Evolutionary conservation across 768 basidiomycete species (phyloP), one percentile per base, ranked within the genome.

Genomic region (Phaffia tasmanica): DNA sequence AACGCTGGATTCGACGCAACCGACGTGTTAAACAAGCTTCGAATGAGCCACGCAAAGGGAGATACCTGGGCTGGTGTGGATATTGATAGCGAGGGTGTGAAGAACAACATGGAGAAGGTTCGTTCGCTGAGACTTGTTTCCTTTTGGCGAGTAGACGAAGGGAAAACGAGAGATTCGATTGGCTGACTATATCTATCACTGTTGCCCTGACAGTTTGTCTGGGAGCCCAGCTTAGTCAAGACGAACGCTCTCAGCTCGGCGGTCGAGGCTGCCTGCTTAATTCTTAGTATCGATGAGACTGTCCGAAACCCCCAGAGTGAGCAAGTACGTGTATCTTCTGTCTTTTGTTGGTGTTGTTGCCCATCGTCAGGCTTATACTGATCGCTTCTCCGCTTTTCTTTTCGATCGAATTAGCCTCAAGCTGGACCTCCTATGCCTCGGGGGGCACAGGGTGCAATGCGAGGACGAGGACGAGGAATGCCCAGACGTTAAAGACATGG

Each of bases 1-100:
- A 99, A 99, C 73, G 95, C 95, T 11, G 95, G 95, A 25, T 79
- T 98, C 35, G 95, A 99, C 77, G 92, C 95, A 1, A 98, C 93
- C 6, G 95, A 98, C 74, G 85, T 98, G 64, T 80, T 99, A 55
- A 98, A 98, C 79, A 95, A 95, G 76, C 83, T 99, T 63, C 86
- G 95, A 62, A 97, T 95, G 90, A 85, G 86, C 71, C 93, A 98
- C 74, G 90, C 91, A 0, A 83, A 83, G 65, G 89, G 88, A 19
- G 86, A 89, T 63, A 71, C 71, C 4, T 97, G 92, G 92, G 86
- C 82, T 55, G 95, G 95, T 68, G 92, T 98, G 18, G 92, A 95
- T 71, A 90, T 99, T 30, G 93, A 97, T 53, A 70, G 70, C 3
- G 86, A 88, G 32, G 89, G 91, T 23, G 88, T 97, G 30, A 85